Evolutionary conservation across 2,329 filamentous ascomycete genomes (phyloP).

Genomic region (Fusarium sp.): DNA sequence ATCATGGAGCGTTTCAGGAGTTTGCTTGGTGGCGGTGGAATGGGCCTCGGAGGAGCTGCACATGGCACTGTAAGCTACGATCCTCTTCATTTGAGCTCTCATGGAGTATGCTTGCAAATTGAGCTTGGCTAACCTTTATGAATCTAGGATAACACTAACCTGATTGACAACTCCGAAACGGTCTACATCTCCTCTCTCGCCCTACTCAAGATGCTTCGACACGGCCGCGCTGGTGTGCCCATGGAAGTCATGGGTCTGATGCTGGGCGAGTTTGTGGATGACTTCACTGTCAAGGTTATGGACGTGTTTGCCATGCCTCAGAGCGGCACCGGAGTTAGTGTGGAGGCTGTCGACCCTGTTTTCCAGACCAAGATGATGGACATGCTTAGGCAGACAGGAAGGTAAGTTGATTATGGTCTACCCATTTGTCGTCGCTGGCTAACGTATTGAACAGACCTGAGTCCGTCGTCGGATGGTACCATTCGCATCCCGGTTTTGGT

Average conservation of each 20-base stretch:
- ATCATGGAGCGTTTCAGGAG: conserved; percentile 92
- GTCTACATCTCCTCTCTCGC: conserved; percentile 99
- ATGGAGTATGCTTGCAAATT: not conserved
- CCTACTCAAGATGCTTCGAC: conserved; percentile 97
- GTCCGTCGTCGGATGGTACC: conserved; percentile 98
- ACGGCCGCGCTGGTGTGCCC: conserved; percentile 95
- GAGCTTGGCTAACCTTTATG: conserved; percentile 14
- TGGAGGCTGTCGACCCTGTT: conserved; percentile 97
- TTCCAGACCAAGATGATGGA: conserved; percentile 99
- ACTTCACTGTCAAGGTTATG: conserved; percentile 97
- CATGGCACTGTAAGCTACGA: conserved; percentile 53
- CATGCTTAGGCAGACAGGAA: conserved; percentile 96
- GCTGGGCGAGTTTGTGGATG: conserved; percentile 98
- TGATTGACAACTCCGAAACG: conserved; percentile 99
- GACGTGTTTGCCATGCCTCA: conserved; percentile 99
- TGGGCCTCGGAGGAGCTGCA: conserved; percentile 67
- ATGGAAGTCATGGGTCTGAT: conserved; percentile 99
- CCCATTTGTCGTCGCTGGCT: conserved; percentile 16
- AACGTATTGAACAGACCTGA: conserved; percentile 73
- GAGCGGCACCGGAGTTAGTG: conserved; percentile 96
- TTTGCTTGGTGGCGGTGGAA: conserved; percentile 82
- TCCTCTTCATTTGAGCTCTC: conserved; percentile 22
- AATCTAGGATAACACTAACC: conserved; percentile 81
- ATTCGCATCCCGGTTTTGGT: conserved; percentile 98
- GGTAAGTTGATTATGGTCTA: conserved; percentile 65